Percentiles rank a stretch among this genome's conserved stretches.
These are phyloP conservation scores for Ascocoryne sarcoides DNA, from an alignment of 2,329 filamentous ascomycete species.

Conservation along the genomic window DNA sequence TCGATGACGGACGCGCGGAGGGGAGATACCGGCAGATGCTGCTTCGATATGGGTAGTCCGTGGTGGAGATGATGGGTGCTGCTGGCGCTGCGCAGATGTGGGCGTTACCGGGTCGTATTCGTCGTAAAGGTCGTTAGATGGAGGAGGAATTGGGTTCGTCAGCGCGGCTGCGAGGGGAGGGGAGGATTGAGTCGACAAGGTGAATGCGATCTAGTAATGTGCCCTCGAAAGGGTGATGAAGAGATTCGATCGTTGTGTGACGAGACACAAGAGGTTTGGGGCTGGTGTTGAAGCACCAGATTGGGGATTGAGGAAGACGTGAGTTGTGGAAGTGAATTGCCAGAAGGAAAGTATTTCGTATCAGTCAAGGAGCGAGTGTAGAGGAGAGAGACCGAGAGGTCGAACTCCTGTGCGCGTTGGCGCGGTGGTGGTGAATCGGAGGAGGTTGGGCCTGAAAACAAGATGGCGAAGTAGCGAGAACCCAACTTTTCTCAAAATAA, in stretches of 20 bases:
- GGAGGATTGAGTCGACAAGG: slow-evolving; percentile 22
- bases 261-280: slow-evolving; percentile 2
- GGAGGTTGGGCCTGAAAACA: slow-evolving; percentile 13
- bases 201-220: slow-evolving; percentile 14
- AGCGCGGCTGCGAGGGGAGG: slow-evolving; percentile 22
- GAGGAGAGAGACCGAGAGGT: slow-evolving; percentile 2
- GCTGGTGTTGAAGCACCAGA: slow-evolving; percentile 5
- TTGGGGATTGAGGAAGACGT: not conserved
- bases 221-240: slow-evolving; percentile 10
- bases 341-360: too few species aligned
- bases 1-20: slow-evolving; percentile 16
- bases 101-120: slow-evolving; percentile 27
- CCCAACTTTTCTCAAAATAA: slow-evolving; percentile 2
- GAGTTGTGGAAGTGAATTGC: too few species aligned
- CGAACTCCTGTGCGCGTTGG: slow-evolving; percentile 2
- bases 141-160: slow-evolving; percentile 22
- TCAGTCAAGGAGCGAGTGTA: too few species aligned
- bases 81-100: slow-evolving; percentile 25
- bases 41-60: slow-evolving; percentile 28
- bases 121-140: slow-evolving; percentile 30
- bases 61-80: slow-evolving; percentile 15
- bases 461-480: slow-evolving; percentile 7
- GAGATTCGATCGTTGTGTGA: slow-evolving; percentile 7
- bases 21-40: slow-evolving; percentile 26
- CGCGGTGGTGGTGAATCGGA: slow-evolving; percentile 5